These are phyloP conservation scores for Apiotrichum veenhuisii DNA, from an alignment of 1,284 basidiomycete genomes.

Conservation along the genomic window DNA sequence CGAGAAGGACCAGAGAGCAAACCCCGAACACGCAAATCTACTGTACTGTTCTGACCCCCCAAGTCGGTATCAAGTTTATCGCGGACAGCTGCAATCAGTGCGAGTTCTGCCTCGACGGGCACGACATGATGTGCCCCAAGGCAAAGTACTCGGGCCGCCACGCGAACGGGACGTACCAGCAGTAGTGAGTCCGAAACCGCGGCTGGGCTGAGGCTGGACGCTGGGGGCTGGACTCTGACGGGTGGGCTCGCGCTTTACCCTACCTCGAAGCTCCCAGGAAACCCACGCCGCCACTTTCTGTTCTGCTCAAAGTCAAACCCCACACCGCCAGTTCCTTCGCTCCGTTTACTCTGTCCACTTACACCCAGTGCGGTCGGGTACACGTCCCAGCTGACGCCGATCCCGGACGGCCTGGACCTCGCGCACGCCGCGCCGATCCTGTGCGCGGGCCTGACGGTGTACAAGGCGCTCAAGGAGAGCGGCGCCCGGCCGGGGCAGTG, in stretches of 20 bases:
- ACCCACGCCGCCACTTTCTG: too few species aligned
- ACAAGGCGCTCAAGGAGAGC: conserved; percentile 74
- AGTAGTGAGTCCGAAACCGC: conserved; percentile 23
- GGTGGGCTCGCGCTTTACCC: too few species aligned
- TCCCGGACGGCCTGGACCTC: conserved; percentile 63
- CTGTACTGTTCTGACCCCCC: too few species aligned
- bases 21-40: too few species aligned
- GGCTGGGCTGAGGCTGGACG: too few species aligned
- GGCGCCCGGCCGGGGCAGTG: conserved; percentile 66
- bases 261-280: too few species aligned
- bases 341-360: not conserved
- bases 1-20: too few species aligned
- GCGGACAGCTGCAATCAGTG: conserved; percentile 67
- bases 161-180: conserved; percentile 62
- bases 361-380: conserved; percentile 43
- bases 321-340: too few species aligned
- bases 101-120: conserved; percentile 65
- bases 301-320: too few species aligned
- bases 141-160: conserved; percentile 66
- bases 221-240: too few species aligned
- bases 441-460: conserved; percentile 61
- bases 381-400: conserved; percentile 66
- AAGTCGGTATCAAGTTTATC: conserved; percentile 74
- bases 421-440: conserved; percentile 73
- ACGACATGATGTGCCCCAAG: conserved; percentile 59